Base-by-base conservation (phyloP, 2,329 filamentous ascomycete species). In the Dendrostoma leiphaemia region DNA sequence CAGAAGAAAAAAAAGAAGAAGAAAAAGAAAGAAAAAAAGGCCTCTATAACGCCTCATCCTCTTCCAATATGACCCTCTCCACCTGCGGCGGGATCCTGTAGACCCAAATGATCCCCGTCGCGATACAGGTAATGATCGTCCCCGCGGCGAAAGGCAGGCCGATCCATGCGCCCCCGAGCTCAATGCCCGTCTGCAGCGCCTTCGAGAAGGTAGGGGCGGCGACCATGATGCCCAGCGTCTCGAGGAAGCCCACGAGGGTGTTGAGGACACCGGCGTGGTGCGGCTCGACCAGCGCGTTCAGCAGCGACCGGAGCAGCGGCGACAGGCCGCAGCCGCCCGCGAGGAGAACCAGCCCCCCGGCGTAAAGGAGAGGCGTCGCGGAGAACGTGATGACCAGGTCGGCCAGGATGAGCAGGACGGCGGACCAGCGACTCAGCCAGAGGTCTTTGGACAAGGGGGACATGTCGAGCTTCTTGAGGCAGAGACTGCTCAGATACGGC, bases 221-320 rank as follows among this genome's bases (percentile, higher is more conserved):
- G 5, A 76, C 46, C 56, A 82, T 72, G 2, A 73, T 60, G n/a
- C 80, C 76, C 10, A 75, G 37, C 8, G 73, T 76, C 57, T 84
- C 79, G 29, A 79, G 62, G 23, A 82, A 69, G 2, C 74, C 71
- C 9, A 84, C 69, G 4, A 79, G 67, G 4, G 76, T 78, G 62
- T 83, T 84, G 23, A 83, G 67, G 0, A 76, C 75, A 21, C 78
- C 81, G 12, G 82, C 70, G 4, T 81, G 76, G 54, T 80, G 74
- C 21, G 75, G 71, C 59, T 81, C 78, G 12, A 84, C 77, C 10
- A 83, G 62, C 9, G 73, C 71, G 41, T 77, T 82, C n/a, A 83
- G 63, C 6, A 84, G 64, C 3, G 75, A 77, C 31, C 81, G 72
- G 17, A 77, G 63, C 1, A 81, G 62, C 0, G 74, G 61, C 0